Conservation (phyloP, 768 basidiomycete genomes). For the Leccinum variicolor region DNA sequence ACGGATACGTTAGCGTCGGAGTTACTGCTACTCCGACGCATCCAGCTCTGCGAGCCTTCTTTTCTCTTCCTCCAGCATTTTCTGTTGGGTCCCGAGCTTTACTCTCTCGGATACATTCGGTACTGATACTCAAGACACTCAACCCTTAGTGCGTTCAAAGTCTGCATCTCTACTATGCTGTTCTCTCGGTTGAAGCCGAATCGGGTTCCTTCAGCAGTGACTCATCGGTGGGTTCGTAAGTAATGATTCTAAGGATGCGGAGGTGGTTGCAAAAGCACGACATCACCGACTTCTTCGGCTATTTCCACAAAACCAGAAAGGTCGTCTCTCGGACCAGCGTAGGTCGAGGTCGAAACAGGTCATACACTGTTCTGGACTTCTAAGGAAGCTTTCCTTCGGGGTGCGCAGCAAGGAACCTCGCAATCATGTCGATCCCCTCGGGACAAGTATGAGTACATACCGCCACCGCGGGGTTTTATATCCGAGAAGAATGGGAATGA, state of each 20-base stretch:
- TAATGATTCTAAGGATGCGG: conserved; percentile 56
- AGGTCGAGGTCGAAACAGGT: conserved; percentile 6
- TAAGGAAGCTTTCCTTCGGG: conserved; percentile 1
- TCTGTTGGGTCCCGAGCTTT: background rate
- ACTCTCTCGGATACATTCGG: conserved; percentile 5
- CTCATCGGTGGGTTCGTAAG: conserved; percentile 63
- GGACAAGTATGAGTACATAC: conserved; percentile 1
- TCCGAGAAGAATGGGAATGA: conserved; percentile 10
- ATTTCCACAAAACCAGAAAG: conserved; percentile 3
- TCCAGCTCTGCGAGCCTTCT: background rate
- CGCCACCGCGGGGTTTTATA: conserved; percentile 2
- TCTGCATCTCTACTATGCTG: conserved; percentile 7
- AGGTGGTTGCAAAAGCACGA: conserved; percentile 45
- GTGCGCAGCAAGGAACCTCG: conserved; percentile 1
- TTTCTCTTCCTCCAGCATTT: conserved; percentile 8
- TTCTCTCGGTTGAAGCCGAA: conserved; percentile 38
- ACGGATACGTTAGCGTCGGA: background rate
- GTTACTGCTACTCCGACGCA: background rate
- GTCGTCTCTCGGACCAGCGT: background rate
- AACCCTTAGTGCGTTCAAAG: conserved; percentile 6
- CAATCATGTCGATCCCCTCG: conserved; percentile 5
- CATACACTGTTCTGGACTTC: background rate
- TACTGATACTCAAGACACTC: conserved; percentile 2
- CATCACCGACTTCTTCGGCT: conserved; percentile 6
- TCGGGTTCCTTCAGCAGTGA: conserved; percentile 38